A percentile compares a stretch with the other conserved stretches of the same genome.
These are phyloP conservation scores for Acanthochlamys bracteata DNA, from an alignment of 106 monocot genomes.

Conservation along the genomic window DNA sequence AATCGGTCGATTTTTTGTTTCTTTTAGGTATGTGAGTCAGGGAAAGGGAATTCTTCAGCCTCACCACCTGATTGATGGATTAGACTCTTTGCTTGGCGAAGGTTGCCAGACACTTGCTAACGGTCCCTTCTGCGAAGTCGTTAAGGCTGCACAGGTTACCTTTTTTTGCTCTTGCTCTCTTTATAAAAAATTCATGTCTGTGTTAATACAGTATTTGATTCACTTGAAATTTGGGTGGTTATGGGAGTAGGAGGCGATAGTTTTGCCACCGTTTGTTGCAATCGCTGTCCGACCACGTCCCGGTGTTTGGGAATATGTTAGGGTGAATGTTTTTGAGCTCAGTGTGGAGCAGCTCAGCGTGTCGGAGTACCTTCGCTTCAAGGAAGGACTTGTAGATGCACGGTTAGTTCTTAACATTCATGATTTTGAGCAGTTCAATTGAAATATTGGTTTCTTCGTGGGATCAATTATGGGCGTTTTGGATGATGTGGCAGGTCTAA, in stretches of 20 bases:
- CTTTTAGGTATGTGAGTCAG: constrained; percentile 66
- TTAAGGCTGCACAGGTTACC: constrained; percentile 73
- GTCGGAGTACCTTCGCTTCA: constrained; percentile 76
- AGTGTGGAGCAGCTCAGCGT: constrained; percentile 54
- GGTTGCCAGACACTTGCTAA: constrained; percentile 41
- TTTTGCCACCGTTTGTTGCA: constrained; percentile 73
- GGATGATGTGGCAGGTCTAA: constrained; percentile 12
- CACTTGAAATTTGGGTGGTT: not conserved
- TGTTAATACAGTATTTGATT: no score
- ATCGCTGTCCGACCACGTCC: constrained; percentile 82
- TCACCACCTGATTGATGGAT: constrained; percentile 70
- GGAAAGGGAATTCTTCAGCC: constrained; percentile 90
- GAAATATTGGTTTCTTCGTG: not conserved
- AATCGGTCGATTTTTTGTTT: not conserved
- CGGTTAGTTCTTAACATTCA: constrained; percentile 23
- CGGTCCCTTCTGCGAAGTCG: constrained; percentile 48
- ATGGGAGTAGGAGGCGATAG: constrained; percentile 85
- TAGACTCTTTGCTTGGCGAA: constrained; percentile 36
- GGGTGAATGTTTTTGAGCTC: constrained; percentile 59
- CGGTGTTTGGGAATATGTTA: constrained; percentile 82
- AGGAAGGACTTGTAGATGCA: constrained; percentile 77
- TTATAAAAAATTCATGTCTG: no score
- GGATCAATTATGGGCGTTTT: not conserved
- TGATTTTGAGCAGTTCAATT: not conserved
- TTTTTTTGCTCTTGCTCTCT: no score